phyloP scores from a whole-genome alignment of 257 asterid genomes.

The Lantana camara region DNA sequence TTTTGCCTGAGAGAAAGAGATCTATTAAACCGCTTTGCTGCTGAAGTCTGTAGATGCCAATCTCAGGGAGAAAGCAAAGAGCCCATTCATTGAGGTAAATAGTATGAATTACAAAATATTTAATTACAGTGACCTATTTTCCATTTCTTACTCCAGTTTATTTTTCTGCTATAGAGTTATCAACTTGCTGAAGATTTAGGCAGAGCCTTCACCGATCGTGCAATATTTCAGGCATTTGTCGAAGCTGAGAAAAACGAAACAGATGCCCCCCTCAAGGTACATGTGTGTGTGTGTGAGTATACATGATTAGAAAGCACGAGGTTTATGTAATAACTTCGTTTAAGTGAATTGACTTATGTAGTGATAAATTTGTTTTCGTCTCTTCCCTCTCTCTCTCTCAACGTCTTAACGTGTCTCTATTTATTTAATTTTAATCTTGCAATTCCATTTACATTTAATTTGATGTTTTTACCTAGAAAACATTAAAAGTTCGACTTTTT shows the following conservation, averaged over 20 bases:
- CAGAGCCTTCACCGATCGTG: constrained; percentile 79
- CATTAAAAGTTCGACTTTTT: no score
- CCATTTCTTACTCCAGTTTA: constrained; percentile 11
- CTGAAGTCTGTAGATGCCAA: constrained; percentile 64
- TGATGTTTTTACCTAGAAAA: no score
- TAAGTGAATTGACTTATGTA: no score
- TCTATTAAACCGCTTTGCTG: constrained; percentile 74
- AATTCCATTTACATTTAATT: no score
- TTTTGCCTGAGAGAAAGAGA: constrained; percentile 91
- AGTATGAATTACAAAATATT: background rate
- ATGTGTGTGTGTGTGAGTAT: background rate
- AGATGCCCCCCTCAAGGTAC: constrained; percentile 67
- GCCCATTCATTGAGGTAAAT: constrained; percentile 61
- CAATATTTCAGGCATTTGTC: constrained; percentile 59
- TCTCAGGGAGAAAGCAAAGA: constrained; percentile 86
- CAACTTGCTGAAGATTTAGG: constrained; percentile 98
- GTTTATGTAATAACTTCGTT: no score
- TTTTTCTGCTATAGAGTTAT: constrained; percentile 56
- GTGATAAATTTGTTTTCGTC: no score
- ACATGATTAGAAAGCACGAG: no score
- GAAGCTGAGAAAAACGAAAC: constrained; percentile 71
- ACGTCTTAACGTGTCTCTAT: no score
- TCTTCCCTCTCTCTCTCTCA: no score
- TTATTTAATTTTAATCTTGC: no score
- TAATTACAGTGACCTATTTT: constrained; percentile 5